Evolutionary conservation across 78 protist genomes (phyloP).

Genomic region (Chrysochromulina parva): DNA sequence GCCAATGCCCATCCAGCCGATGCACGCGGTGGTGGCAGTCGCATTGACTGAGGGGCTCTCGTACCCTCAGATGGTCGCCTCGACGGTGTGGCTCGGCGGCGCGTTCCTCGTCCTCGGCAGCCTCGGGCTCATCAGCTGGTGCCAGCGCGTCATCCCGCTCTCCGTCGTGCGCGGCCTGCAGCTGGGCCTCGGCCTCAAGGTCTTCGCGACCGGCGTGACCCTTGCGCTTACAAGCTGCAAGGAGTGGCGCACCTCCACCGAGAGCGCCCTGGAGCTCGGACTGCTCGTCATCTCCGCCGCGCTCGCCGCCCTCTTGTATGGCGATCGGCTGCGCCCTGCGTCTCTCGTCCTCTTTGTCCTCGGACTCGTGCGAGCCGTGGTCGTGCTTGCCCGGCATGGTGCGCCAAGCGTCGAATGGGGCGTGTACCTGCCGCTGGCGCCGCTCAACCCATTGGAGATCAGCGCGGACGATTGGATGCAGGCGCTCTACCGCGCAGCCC

Average conservation of each 20-base stretch:
- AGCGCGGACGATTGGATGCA: neutral
- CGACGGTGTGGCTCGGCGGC: neutral
- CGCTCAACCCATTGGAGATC: neutral
- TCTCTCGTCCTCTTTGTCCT: constrained; percentile 3
- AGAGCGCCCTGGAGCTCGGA: neutral
- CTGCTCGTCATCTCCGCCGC: constrained; percentile 7
- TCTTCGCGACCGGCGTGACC: neutral
- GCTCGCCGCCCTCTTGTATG: neutral
- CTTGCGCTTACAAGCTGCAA: neutral
- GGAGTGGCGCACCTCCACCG: neutral
- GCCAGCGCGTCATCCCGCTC: neutral
- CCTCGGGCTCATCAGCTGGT: neutral
- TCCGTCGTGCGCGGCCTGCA: constrained; percentile 30
- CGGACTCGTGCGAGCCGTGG: neutral
- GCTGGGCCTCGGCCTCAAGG: constrained; percentile 25
- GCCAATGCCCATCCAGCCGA: constrained; percentile 44
- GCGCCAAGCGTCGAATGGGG: too few relatives aligned
- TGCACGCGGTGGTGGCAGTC: constrained; percentile 43
- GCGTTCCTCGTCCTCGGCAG: neutral
- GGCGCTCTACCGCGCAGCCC: neutral
- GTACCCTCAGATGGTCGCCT: neutral
- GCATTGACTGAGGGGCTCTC: neutral
- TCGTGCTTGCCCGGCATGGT: neutral
- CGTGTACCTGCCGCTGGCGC: neutral
- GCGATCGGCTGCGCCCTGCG: neutral